These are phyloP conservation scores for Cornus suecica DNA, from an alignment of 148 eudicot species.

Conservation along the genomic window DNA sequence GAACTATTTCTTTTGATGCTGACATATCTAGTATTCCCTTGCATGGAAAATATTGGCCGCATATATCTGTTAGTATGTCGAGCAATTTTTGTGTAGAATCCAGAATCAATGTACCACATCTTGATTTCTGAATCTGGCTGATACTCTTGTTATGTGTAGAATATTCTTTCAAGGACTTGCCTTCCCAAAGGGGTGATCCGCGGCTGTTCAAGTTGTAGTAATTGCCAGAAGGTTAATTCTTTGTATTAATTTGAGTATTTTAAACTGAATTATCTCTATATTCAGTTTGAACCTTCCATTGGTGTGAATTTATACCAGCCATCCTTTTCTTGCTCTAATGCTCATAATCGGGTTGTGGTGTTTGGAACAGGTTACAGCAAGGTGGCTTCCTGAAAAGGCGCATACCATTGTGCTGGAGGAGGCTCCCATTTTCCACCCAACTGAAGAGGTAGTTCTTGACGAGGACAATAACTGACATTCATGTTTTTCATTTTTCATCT, in stretches of 20 bases:
- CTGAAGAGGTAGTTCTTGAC: conserved; percentile 52
- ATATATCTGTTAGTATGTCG: not conserved
- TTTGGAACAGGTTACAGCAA: conserved; percentile 52
- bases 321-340: not conserved
- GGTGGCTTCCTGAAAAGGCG: conserved; percentile 56
- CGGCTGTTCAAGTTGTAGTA: conserved; percentile 51
- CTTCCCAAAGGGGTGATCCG: conserved; percentile 69
- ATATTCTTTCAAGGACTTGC: conserved; percentile 15
- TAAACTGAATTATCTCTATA: not conserved
- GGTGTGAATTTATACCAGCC: not conserved
- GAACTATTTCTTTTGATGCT: not conserved
- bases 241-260: not conserved
- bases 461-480: not conserved
- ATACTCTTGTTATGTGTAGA: conserved; percentile 16
- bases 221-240: conserved; percentile 55
- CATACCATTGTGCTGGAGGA: conserved; percentile 44
- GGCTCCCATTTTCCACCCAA: conserved; percentile 69
- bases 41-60: not conserved
- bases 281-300: not conserved
- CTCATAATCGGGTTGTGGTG: not conserved
- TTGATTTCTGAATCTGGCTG: not conserved
- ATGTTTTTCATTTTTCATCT: not conserved
- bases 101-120: not conserved
- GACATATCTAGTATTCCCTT: not conserved
- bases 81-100: not conserved